phyloP scores from a whole-genome alignment of 306 rosid species.

The Dalbergia cochinchinensis region DNA sequence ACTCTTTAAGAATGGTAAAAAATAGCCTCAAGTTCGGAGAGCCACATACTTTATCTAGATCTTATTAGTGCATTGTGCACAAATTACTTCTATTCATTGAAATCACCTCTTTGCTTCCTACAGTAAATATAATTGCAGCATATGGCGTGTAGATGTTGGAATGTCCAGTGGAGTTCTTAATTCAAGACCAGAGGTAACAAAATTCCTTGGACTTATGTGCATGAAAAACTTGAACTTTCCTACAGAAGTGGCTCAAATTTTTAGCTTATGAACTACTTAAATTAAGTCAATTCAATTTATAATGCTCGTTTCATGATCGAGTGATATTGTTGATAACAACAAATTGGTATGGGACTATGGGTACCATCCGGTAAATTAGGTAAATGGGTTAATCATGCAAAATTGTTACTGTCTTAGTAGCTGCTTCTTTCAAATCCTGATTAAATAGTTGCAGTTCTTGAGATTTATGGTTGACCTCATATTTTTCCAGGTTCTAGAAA shows the following conservation, averaged over 20 bases:
- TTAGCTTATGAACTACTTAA: background rate
- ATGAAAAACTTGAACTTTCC: background rate
- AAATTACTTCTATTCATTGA: constrained; percentile 22
- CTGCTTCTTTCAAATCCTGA: constrained; percentile 22
- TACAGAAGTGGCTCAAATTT: background rate
- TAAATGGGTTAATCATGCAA: background rate
- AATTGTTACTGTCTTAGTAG: background rate
- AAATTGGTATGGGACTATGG: background rate
- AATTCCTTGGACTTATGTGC: background rate
- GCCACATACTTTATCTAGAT: no score
- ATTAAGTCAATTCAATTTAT: constrained; percentile 18
- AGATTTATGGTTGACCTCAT: constrained; percentile 36
- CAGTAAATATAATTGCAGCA: constrained; percentile 92
- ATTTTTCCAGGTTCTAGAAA: constrained; percentile 80
- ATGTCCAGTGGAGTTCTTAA: constrained; percentile 98
- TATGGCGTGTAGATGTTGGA: constrained; percentile 98
- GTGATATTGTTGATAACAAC: background rate
- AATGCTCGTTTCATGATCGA: background rate
- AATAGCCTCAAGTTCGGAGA: constrained; percentile 5
- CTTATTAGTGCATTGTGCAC: no score
- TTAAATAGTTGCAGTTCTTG: background rate
- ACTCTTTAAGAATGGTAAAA: constrained; percentile 5
- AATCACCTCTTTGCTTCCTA: constrained; percentile 40
- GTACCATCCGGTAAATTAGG: background rate
- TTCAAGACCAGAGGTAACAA: constrained; percentile 91